These are phyloP conservation scores for Claviceps digitariae DNA, from an alignment of 2,329 filamentous ascomycete species.

Conservation along the genomic window DNA sequence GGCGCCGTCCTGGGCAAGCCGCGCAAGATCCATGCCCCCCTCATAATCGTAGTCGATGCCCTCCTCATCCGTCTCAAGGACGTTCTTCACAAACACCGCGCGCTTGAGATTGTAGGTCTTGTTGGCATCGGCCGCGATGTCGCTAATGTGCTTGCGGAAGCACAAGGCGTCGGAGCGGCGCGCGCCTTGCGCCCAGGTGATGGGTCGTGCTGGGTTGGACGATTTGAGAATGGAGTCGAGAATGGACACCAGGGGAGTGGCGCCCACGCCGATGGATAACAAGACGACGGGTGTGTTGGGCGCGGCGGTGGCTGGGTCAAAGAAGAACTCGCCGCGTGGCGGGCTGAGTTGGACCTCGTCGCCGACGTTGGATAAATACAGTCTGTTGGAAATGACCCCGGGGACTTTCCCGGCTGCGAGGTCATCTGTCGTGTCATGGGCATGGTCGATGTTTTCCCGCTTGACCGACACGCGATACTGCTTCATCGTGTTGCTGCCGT, in stretches of 20 bases:
- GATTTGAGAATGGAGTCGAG: constrained; percentile 37
- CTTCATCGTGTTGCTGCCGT: constrained; percentile 28
- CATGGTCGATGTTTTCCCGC: constrained; percentile 30
- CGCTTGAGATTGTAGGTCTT: constrained; percentile 14
- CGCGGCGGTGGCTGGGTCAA: constrained; percentile 31
- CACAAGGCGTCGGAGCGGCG: constrained; percentile 36
- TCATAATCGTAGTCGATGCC: constrained; percentile 44
- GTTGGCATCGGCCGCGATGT: constrained; percentile 18
- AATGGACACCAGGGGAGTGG: constrained; percentile 54
- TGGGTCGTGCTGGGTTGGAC: constrained; percentile 23
- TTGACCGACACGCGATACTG: constrained; percentile 67
- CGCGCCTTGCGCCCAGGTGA: constrained; percentile 52
- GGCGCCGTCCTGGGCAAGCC: constrained; percentile 32
- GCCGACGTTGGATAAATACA: constrained; percentile 36
- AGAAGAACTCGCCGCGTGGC: constrained; percentile 48
- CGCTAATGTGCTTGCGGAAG: constrained; percentile 37
- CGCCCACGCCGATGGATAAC: constrained; percentile 54
- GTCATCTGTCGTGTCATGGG: constrained; percentile 16
- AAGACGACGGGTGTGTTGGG: constrained; percentile 44
- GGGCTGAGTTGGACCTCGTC: constrained; percentile 41
- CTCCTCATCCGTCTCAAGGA: constrained; percentile 24
- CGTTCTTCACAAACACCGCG: constrained; percentile 38
- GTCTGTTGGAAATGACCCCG: constrained; percentile 38
- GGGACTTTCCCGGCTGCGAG: constrained; percentile 21
- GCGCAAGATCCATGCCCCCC: constrained; percentile 41